Evolutionary conservation across 2,329 filamentous ascomycete genomes (phyloP).

Genomic region (Metarhizium brunneum): DNA sequence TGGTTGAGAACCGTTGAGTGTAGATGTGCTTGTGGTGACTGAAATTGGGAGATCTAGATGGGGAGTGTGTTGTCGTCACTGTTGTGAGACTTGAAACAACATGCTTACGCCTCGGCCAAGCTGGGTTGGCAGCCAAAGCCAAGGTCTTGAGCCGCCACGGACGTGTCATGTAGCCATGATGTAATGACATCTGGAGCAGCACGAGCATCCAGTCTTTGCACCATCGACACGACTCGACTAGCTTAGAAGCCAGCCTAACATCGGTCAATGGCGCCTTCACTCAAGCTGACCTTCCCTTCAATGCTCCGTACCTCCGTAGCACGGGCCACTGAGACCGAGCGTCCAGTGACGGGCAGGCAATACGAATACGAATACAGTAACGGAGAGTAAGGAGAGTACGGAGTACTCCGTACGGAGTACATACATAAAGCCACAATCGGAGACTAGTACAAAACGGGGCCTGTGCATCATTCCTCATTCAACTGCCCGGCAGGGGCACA

Average conservation of each 20-base stretch:
- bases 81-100: slow-evolving; percentile 2
- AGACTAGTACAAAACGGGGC: not conserved
- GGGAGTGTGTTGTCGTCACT: slow-evolving; percentile 1
- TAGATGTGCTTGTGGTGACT: not conserved
- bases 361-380: not conserved
- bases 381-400: too few relatives aligned
- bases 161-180: not conserved
- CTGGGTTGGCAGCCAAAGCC: not conserved
- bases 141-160: not conserved
- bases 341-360: not conserved
- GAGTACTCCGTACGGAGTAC: too few relatives aligned
- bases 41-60: slow-evolving; percentile 5
- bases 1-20: slow-evolving; percentile 1
- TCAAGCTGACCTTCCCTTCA: too few relatives aligned
- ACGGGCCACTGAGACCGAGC: too few relatives aligned
- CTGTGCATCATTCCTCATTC: not conserved
- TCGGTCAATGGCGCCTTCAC: too few relatives aligned
- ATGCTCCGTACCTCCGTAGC: too few relatives aligned
- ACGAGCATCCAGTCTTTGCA: too few relatives aligned
- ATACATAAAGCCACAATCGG: not conserved
- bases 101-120: not conserved
- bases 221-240: too few relatives aligned
- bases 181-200: too few relatives aligned
- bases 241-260: too few relatives aligned
- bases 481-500: not conserved